Percentiles rank a stretch among this genome's conserved stretches.
Evolutionary conservation across 1,284 basidiomycete genomes (phyloP).

Genomic region (Earliella scabrosa): DNA sequence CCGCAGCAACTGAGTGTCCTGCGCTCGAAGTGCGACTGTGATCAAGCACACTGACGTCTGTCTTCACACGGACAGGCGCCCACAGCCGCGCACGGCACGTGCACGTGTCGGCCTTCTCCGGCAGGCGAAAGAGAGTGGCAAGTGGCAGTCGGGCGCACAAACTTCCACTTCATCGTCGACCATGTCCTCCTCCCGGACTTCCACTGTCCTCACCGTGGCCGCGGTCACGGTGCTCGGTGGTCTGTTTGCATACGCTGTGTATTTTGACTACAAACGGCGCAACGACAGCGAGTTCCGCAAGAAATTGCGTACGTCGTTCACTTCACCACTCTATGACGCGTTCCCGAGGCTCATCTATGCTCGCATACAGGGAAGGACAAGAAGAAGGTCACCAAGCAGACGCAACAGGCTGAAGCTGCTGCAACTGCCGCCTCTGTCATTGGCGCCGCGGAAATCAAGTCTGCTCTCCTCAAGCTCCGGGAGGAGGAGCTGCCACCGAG

Average conservation of each 20-base stretch:
- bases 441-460: slow-evolving; percentile 57
- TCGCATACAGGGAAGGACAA: slow-evolving; percentile 82
- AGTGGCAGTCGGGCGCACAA: slow-evolving; percentile 19
- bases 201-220: slow-evolving; percentile 57
- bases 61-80: neutral
- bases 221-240: slow-evolving; percentile 67
- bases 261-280: slow-evolving; percentile 95
- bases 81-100: slow-evolving; percentile 9
- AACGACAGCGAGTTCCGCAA: slow-evolving; percentile 90
- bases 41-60: neutral
- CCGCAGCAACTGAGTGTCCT: neutral
- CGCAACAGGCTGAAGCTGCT: slow-evolving; percentile 58
- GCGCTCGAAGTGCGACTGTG: no score
- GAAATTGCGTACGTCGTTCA: slow-evolving; percentile 72
- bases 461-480: slow-evolving; percentile 65
- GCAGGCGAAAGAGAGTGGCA: slow-evolving; percentile 4
- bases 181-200: slow-evolving; percentile 36
- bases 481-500: slow-evolving; percentile 67
- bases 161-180: slow-evolving; percentile 31
- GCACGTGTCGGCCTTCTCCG: slow-evolving; percentile 20
- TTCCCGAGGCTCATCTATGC: neutral
- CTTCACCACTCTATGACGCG: slow-evolving; percentile 10
- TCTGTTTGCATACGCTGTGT: slow-evolving; percentile 80
- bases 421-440: slow-evolving; percentile 42
- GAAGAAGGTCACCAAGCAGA: slow-evolving; percentile 84